Conservation (phyloP, 768 basidiomycete species). For the Russula sp. region DNA sequence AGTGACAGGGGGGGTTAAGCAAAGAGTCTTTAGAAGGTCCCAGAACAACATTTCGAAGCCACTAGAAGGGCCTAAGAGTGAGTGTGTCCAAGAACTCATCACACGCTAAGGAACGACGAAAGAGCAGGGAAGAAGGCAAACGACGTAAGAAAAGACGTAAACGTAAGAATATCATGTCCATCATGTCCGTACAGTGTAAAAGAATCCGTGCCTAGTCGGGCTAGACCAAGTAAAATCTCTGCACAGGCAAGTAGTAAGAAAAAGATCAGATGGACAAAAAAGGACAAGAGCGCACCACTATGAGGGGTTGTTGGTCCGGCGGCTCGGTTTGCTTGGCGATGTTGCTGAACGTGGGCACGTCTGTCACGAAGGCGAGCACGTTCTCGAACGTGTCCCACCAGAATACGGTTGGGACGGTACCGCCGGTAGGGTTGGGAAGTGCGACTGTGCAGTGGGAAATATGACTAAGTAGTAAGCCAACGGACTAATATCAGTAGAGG, state of each 20-base stretch:
- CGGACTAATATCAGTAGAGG: neutral
- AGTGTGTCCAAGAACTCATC: neutral
- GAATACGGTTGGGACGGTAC: neutral
- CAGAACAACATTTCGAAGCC: neutral
- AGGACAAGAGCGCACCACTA: constrained; percentile 2
- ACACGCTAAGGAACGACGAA: neutral
- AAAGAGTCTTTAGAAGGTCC: neutral
- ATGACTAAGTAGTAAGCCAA: neutral
- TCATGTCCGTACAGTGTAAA: neutral
- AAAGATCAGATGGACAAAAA: neutral
- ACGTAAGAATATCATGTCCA: neutral
- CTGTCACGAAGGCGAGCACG: neutral
- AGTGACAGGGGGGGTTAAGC: neutral
- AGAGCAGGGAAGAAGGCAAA: neutral
- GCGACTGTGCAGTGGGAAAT: neutral
- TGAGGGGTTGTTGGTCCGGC: too few relatives aligned
- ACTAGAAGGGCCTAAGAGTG: neutral
- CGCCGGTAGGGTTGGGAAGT: neutral
- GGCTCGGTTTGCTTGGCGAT: neutral
- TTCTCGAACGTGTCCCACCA: neutral
- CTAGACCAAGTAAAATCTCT: constrained; percentile 6
- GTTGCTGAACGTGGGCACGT: neutral
- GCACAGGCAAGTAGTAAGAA: neutral
- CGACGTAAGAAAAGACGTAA: neutral
- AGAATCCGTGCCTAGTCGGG: neutral